Conservation (phyloP, 2,329 filamentous ascomycete genomes). For the Diaporthe vexans region DNA sequence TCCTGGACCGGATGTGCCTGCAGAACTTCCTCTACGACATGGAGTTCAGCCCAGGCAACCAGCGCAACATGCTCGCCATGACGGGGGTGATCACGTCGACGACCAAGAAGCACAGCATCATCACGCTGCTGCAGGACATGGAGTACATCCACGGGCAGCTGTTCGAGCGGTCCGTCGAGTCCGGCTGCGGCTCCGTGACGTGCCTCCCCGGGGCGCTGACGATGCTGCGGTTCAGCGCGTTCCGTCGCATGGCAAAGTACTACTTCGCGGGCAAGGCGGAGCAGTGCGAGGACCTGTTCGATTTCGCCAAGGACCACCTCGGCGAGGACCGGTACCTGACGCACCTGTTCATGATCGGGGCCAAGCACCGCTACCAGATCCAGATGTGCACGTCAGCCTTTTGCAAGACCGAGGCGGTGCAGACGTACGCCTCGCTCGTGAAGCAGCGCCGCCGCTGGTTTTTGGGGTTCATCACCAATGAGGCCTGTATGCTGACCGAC, state of each 20-base stretch:
- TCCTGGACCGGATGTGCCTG: constrained; percentile 89
- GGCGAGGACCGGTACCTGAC: constrained; percentile 98
- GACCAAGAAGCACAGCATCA: constrained; percentile 87
- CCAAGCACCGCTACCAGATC: constrained; percentile 93
- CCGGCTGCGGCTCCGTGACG: constrained; percentile 92
- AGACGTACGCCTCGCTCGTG: constrained; percentile 85
- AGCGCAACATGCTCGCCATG: constrained; percentile 95
- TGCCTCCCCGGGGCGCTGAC: constrained; percentile 96
- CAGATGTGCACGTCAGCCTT: constrained; percentile 98
- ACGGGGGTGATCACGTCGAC: constrained; percentile 97
- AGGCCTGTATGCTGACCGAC: constrained; percentile 98
- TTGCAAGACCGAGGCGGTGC: constrained; percentile 97
- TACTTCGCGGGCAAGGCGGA: constrained; percentile 98
- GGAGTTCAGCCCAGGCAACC: constrained; percentile 94
- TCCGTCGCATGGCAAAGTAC: constrained; percentile 96
- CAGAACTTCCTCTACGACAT: constrained; percentile 99
- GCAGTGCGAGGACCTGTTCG: constrained; percentile 94
- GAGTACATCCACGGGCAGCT: constrained; percentile 98
- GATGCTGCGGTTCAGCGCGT: constrained; percentile 95
- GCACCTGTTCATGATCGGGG: constrained; percentile 98
- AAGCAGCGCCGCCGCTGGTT: constrained; percentile 98
- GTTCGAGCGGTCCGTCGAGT: constrained; percentile 96
- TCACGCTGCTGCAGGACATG: constrained; percentile 96
- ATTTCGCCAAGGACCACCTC: constrained; percentile 94
- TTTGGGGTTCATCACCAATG: constrained; percentile 96